phyloP scores from a whole-genome alignment of 192 early-diverging fungal genomes.

The Physocladia obscura region DNA sequence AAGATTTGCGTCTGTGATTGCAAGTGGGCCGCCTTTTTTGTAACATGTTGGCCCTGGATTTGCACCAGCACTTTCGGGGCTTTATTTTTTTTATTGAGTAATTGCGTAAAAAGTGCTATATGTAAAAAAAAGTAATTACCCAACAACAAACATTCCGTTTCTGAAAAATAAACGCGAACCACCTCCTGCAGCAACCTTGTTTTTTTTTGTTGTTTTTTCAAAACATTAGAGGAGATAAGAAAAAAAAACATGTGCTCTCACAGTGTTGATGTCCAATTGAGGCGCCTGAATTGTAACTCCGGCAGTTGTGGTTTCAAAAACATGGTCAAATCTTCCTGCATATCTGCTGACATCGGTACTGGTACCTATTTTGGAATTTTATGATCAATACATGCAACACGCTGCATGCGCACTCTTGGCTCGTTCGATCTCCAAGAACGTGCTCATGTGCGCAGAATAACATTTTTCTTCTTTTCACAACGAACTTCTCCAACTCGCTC shows the following conservation, averaged over 20 bases:
- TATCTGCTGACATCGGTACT: slow-evolving; percentile 87
- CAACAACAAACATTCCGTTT: slow-evolving; percentile 92
- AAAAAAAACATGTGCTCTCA: not conserved
- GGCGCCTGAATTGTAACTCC: slow-evolving; percentile 90
- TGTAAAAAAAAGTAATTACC: slow-evolving; percentile 35
- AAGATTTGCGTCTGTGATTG: slow-evolving; percentile 94
- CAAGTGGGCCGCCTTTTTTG: slow-evolving; percentile 85
- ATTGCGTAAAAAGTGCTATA: too few species aligned
- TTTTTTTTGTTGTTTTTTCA: not conserved
- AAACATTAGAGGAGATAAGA: not conserved
- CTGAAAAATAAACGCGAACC: slow-evolving; percentile 89
- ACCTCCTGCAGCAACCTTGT: slow-evolving; percentile 84
- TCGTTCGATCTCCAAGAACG: too few species aligned
- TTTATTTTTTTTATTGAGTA: not conserved
- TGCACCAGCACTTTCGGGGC: slow-evolving; percentile 80
- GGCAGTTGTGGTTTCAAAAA: slow-evolving; percentile 88
- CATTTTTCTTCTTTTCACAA: not conserved
- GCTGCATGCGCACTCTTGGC: too few species aligned
- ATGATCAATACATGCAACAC: too few species aligned
- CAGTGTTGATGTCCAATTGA: slow-evolving; percentile 93
- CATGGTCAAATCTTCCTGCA: slow-evolving; percentile 85
- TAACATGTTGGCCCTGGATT: slow-evolving; percentile 97
- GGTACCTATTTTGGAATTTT: too few species aligned
- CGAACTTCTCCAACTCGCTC: slow-evolving; percentile 24
- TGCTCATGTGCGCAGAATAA: too few species aligned